Evolutionary conservation across 371 early-diverging fungal genomes (phyloP).

Genomic region (Funneliformis caledonium): DNA sequence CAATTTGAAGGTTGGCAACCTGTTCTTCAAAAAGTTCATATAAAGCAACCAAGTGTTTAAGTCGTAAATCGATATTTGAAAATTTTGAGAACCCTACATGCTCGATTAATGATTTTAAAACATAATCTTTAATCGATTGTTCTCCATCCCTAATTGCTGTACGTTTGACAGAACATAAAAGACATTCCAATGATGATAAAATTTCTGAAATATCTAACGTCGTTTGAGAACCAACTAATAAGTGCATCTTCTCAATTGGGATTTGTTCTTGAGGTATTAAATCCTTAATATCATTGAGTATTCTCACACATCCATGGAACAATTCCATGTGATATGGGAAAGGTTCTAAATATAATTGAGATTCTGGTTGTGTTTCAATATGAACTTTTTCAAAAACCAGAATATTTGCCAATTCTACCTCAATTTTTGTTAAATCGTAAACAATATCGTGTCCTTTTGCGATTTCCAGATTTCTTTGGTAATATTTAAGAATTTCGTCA

Average conservation of each 20-base stretch:
- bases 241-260: neutral
- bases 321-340: conserved; percentile 37
- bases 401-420: neutral
- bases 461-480: neutral
- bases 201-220: conserved; percentile 13
- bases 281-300: conserved; percentile 8
- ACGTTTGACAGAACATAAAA: conserved; percentile 37
- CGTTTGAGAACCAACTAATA: neutral
- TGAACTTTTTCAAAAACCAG: conserved; percentile 26
- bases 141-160: conserved; percentile 13
- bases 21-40: conserved; percentile 37
- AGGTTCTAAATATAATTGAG: neutral
- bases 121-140: conserved; percentile 19
- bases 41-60: conserved; percentile 29
- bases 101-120: neutral
- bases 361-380: conserved; percentile 8
- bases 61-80: neutral
- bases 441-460: neutral
- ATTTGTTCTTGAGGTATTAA: conserved; percentile 22
- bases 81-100: neutral
- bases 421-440: conserved; percentile 17
- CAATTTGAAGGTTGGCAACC: conserved; percentile 20
- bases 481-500: neutral
- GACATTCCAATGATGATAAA: conserved; percentile 29
- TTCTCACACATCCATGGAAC: conserved; percentile 10